A percentile compares a stretch with the other conserved stretches of the same genome.
Conservation (phyloP, 2,329 filamentous ascomycete genomes). For the Xylariaceae sp. region DNA sequence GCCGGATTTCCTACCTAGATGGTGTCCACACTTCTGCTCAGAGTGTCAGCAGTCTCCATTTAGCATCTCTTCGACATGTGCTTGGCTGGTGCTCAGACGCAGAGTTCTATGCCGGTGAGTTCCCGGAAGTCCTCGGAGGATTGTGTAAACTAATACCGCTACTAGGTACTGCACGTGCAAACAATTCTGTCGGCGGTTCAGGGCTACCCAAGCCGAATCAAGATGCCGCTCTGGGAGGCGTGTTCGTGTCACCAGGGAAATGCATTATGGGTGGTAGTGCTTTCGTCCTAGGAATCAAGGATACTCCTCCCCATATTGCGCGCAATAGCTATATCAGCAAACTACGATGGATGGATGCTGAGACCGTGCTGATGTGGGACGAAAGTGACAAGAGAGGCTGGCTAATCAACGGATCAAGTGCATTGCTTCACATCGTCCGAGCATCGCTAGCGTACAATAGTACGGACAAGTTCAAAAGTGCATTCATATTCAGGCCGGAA, state of each 20-base stretch:
- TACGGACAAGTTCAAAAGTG: constrained; percentile 15
- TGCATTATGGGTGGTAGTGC: constrained; percentile 23
- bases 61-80: constrained; percentile 25
- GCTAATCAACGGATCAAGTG: constrained; percentile 34
- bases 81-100: constrained; percentile 32
- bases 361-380: constrained; percentile 33
- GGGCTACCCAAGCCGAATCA: constrained; percentile 10
- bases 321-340: constrained; percentile 21
- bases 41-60: not conserved
- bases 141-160: too few species aligned
- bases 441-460: constrained; percentile 22
- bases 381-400: constrained; percentile 32
- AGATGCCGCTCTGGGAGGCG: constrained; percentile 21
- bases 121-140: not conserved
- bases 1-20: constrained; percentile 1
- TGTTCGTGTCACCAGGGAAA: constrained; percentile 23
- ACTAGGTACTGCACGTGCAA: constrained; percentile 18
- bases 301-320: constrained; percentile 22
- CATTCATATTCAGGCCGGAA: constrained; percentile 11
- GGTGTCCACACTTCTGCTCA: not conserved
- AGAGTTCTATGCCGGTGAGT: constrained; percentile 17
- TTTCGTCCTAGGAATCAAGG: constrained; percentile 25
- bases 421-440: constrained; percentile 35
- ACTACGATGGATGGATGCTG: constrained; percentile 27
- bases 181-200: constrained; percentile 18